A percentile compares a stretch with the other conserved stretches of the same genome.
Evolutionary conservation across 306 rosid genomes (phyloP).

Genomic region (Castanea mollissima): DNA sequence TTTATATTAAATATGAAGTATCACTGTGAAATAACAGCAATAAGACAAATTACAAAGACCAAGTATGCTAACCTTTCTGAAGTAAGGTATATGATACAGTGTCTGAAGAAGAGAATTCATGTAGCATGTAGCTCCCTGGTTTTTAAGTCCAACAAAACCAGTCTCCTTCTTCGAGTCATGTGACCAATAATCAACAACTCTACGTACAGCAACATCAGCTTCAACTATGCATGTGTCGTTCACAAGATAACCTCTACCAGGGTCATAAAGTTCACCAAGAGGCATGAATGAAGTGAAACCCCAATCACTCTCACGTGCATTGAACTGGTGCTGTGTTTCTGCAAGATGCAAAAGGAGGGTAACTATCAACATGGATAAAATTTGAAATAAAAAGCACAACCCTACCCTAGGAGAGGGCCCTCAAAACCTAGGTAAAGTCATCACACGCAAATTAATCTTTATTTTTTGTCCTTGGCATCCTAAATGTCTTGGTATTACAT

Average conservation of each 20-base stretch:
- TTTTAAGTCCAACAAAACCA: slow-evolving; percentile 90
- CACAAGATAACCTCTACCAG: slow-evolving; percentile 31
- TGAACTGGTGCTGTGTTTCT: slow-evolving; percentile 43
- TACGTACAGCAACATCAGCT: slow-evolving; percentile 49
- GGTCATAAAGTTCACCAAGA: slow-evolving; percentile 38
- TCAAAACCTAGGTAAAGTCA: neutral
- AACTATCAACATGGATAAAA: neutral
- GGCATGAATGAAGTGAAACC: slow-evolving; percentile 43
- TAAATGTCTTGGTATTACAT: neutral
- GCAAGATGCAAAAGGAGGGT: neutral
- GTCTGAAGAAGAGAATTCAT: slow-evolving; percentile 98
- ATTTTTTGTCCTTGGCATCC: too few relatives aligned
- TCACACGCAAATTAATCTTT: neutral
- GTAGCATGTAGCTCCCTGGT: slow-evolving; percentile 97
- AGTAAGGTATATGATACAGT: slow-evolving; percentile 84
- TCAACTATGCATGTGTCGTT: slow-evolving; percentile 36
- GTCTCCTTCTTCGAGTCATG: slow-evolving; percentile 93
- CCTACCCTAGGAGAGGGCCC: neutral
- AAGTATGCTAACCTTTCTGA: slow-evolving; percentile 70
- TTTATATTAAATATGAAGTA: slow-evolving; percentile 7
- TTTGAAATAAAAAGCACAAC: neutral
- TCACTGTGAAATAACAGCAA: neutral
- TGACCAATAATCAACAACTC: slow-evolving; percentile 77
- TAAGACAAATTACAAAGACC: neutral
- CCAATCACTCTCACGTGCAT: slow-evolving; percentile 43